Percentiles rank a stretch among this genome's conserved stretches.
These are phyloP conservation scores for Starmerella bacillaris DNA, from an alignment of 805 yeast genomes.

Conservation along the genomic window DNA sequence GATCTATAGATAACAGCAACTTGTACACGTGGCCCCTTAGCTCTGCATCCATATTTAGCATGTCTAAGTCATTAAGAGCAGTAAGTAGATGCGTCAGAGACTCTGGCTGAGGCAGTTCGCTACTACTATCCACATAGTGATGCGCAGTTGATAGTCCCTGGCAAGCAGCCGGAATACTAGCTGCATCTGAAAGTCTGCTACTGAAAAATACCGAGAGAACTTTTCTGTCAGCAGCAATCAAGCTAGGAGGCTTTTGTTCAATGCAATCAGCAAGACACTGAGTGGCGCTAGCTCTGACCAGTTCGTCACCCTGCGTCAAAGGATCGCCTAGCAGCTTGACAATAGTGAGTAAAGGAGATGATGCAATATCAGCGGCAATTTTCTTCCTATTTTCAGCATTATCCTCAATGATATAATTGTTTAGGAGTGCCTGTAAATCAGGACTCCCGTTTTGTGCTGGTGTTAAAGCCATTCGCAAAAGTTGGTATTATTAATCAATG, in stretches of 20 bases:
- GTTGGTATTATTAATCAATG: too few relatives aligned
- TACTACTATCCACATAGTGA: background rate
- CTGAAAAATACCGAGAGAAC: slow-evolving; percentile 34
- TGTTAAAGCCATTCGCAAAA: too few relatives aligned
- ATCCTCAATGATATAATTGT: slow-evolving; percentile 16
- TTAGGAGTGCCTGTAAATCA: slow-evolving; percentile 15
- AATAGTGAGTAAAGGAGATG: slow-evolving; percentile 19
- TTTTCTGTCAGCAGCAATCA: slow-evolving; percentile 21
- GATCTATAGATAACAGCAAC: slow-evolving; percentile 3
- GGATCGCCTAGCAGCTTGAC: slow-evolving; percentile 43
- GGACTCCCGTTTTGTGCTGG: too few relatives aligned
- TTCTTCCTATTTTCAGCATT: slow-evolving; percentile 1
- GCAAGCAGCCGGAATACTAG: slow-evolving; percentile 9
- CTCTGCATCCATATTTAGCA: slow-evolving; percentile 6
- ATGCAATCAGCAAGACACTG: slow-evolving; percentile 28
- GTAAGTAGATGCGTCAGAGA: background rate
- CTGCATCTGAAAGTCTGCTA: slow-evolving; percentile 31
- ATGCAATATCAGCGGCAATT: slow-evolving; percentile 4
- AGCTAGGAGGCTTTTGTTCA: slow-evolving; percentile 15
- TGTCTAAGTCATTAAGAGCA: slow-evolving; percentile 6
- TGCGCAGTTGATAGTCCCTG: slow-evolving; percentile 7
- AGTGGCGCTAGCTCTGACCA: slow-evolving; percentile 31
- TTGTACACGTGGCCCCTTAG: slow-evolving; percentile 5
- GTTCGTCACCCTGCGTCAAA: slow-evolving; percentile 41
- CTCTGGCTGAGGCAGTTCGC: too few relatives aligned